Evolutionary conservation across 2,329 filamentous ascomycete species (phyloP), one percentile per base, ranked within the genome.

Genomic region (Chaetomiaceae sp.): DNA sequence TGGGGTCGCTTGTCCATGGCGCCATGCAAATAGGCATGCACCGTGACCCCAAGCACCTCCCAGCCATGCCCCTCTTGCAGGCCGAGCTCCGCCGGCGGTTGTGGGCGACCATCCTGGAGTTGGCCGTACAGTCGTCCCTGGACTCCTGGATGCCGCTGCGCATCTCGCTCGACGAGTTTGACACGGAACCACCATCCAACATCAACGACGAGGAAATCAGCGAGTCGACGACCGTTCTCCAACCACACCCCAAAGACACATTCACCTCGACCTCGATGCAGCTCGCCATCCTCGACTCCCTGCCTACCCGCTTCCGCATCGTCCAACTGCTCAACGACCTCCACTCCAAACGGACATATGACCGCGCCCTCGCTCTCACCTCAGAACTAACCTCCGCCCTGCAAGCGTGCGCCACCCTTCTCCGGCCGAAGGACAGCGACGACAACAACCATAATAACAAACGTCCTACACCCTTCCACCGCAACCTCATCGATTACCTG

Each of bases 401-500:
- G 20, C 23, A 39, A 3, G 6, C 19, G n/a, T n/a, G 47, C 37
- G 14, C 15, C 27, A 38, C 37, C 27, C 29, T 25, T 4, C 47
- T 53, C 23, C 11, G 15, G 9, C 15, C 17, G 8, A 23, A 19
- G 6, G 65, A 14, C 20, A 40, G 22, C 36, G 38, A 19, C 39
- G 15, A 33, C 25, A 33, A 59, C 23, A 63, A 0, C 78, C 77
- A 19, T 34, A 17, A 33, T 20, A 33, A 59, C 23, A 63, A 0
- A 77, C 77, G 53, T 72, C 5, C 23, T 22, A 48, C 11, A 25
- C 23, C 38, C 2, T 54, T 54, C 31, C 51, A 76, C 37, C 65
- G 71, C 2, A 80, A 80, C 53, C 62, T 82, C 5, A 65, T 80
- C 23, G 74, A 81, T 45, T 75, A 77, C 37, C 67, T 79, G 0